Conservation (phyloP, 2,329 filamentous ascomycete genomes). For the Fusarium hainanense region DNA sequence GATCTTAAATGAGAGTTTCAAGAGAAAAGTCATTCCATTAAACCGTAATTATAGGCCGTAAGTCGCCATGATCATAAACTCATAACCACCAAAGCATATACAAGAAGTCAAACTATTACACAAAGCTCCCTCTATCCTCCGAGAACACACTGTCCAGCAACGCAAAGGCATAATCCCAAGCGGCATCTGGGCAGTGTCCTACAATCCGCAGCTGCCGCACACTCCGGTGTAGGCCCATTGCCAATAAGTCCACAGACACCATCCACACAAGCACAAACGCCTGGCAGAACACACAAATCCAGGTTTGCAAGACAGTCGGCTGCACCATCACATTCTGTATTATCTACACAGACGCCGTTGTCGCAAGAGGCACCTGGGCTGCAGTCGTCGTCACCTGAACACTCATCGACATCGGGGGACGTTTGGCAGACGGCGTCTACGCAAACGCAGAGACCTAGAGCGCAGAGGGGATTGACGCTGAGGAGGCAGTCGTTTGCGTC, state of each 20-base stretch:
- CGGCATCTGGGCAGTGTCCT: neutral
- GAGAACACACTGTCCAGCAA: neutral
- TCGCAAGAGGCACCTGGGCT: neutral
- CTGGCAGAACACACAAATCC: neutral
- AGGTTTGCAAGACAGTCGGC: neutral
- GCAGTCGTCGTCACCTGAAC: neutral
- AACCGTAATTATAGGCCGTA: neutral
- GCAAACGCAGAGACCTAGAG: conserved; percentile 22
- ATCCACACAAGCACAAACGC: neutral
- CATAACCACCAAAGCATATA: neutral
- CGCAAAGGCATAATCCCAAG: neutral
- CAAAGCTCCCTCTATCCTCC: neutral
- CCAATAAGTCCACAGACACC: neutral
- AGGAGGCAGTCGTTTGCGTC: conserved; percentile 22
- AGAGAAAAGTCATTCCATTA: neutral
- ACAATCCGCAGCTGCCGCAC: neutral
- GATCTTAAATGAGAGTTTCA: neutral
- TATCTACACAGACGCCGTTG: conserved; percentile 4
- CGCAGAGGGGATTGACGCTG: conserved; percentile 10
- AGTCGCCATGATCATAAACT: neutral
- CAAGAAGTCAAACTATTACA: neutral
- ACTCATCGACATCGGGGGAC: neutral
- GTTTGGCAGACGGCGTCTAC: conserved; percentile 5
- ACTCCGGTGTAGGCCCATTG: neutral
- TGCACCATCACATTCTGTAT: neutral